Evolutionary conservation across 208 protist species (phyloP), one percentile per base, ranked within the genome.

Genomic region (Leishmania gerbilli): DNA sequence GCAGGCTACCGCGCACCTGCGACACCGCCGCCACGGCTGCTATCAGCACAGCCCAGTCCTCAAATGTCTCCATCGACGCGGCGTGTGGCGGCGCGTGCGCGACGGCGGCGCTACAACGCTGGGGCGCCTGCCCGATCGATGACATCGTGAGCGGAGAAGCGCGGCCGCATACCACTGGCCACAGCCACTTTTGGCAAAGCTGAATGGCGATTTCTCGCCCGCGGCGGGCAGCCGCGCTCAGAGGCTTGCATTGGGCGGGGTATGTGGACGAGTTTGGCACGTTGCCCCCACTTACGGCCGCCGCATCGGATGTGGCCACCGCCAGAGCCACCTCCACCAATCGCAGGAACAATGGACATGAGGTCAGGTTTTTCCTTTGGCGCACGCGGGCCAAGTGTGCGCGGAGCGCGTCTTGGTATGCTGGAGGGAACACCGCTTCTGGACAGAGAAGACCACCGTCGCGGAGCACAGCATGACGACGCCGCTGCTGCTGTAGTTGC

Each of bases 301-400:
- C 53, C 9, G 72, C 24, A 19, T 71, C 60, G 11, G 74, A 27
- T 6, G 68, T 71, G 8, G 65, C 67, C 19, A 76, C 42, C 51
- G 65, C 7, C 7, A 90, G 24, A 1, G 89, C 88, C 21, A 92
- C 86, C 81, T 90, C 82, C 31, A 95, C 5, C 27, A 95, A 77
- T 4, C 90, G 89, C 24, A 84, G 67, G 55, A 93, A 85, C 11
- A 95, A 77, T 0, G 91, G 84, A 1, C 79, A 92, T 7, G 85
- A 85, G 21, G 89, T 77, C 68, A 79, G 53, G 78, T 90, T 85
- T 64, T 88, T 91, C 58, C 81, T 81, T 4, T 86, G 47, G 11
- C 19, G 80, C 67, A 86, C 79, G 58, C 58, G 84, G 9, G 51
- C 53, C 69, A 90, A 69, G 40, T 69, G 69, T 2, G 40, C 67